Base-by-base conservation (phyloP, 2,329 filamentous ascomycete genomes). In the Stagonosporopsis chrysanthemi region DNA sequence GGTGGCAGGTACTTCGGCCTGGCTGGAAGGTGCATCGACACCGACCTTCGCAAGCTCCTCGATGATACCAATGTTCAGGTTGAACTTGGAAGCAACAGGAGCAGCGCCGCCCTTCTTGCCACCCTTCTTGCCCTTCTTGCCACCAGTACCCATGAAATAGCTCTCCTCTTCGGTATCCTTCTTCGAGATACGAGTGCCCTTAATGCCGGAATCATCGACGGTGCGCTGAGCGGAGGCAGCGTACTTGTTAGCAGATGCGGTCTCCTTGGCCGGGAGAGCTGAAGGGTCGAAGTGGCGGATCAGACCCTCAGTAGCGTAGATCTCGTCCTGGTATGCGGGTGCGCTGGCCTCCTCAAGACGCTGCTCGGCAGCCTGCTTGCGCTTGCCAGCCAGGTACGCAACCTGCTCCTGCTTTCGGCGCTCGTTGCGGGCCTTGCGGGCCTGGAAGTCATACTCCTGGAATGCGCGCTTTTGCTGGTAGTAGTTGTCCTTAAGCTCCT, bases 201-300 rank as follows among this genome's bases (percentile, higher is more conserved):
- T 96, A 71, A 97, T 84, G 53, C 83, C 88, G n/a, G 88, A 83
- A 69, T 88, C 89, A 68, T 97, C 92, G 24, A 98, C 90, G 60
- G 89, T 96, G 72, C 95, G 90, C 73, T 88, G 87, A 67, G 90
- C 84, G 51, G 94, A 92, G 52, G 88, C 87, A 73, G 73, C 72
- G 53, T 96, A 90, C 72, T 90, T 88, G 75, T 88, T 88, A 64
- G 88, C 83, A 42, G 77, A 76, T 17, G 75, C 64, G 2, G 72
- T 85, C 81, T 90, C 91, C 79, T 90, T 91, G 74, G 84, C 82
- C 29, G 82, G 78, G 26, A 80, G 77, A 35, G 81, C 79, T 57
- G 86, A 85, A 2, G 94, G 94, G 77, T 98, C 93, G 67, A 98
- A 94, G 84, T 94, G 94, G 67, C 89, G 88, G 68, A 98, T 90